Conservation (phyloP, 2,329 filamentous ascomycete species). For the Coleophoma cylindrospora region DNA sequence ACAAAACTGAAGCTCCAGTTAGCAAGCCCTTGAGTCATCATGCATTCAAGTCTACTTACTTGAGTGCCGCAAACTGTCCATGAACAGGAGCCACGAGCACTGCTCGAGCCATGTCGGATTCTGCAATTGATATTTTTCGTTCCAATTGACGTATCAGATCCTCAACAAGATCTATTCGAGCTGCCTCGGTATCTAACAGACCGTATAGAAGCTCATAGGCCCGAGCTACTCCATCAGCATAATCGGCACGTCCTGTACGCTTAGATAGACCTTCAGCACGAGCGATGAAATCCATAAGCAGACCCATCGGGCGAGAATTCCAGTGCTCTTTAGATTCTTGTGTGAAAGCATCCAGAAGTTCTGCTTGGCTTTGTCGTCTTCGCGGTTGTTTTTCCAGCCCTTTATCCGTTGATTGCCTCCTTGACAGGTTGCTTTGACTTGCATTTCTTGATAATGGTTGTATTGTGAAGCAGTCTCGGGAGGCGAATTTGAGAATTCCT, state of each 20-base stretch:
- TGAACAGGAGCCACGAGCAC: conserved; percentile 64
- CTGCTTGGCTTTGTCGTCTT: background rate
- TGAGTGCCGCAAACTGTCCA: conserved; percentile 62
- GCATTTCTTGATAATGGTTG: background rate
- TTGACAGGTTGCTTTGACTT: background rate
- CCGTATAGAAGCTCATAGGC: conserved; percentile 65
- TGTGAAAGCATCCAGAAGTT: conserved; percentile 1
- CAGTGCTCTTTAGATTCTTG: background rate
- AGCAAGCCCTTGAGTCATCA: background rate
- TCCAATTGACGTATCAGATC: conserved; percentile 58
- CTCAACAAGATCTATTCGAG: conserved; percentile 46
- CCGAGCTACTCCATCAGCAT: conserved; percentile 85
- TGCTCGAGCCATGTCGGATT: conserved; percentile 59
- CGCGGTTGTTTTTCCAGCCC: background rate
- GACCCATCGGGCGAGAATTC: conserved; percentile 1
- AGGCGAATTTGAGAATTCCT: conserved; percentile 45
- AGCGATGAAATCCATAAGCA: conserved; percentile 42
- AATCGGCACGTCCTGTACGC: conserved; percentile 77
- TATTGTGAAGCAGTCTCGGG: conserved; percentile 24
- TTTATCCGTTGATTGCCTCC: background rate
- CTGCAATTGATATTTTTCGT: conserved; percentile 56
- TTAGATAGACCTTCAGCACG: conserved; percentile 55
- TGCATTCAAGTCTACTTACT: conserved; percentile 33
- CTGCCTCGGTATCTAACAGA: conserved; percentile 40
- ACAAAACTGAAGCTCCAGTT: conserved; percentile 14